phyloP scores from a whole-genome alignment of 805 yeast species.

The Candida germanica region DNA sequence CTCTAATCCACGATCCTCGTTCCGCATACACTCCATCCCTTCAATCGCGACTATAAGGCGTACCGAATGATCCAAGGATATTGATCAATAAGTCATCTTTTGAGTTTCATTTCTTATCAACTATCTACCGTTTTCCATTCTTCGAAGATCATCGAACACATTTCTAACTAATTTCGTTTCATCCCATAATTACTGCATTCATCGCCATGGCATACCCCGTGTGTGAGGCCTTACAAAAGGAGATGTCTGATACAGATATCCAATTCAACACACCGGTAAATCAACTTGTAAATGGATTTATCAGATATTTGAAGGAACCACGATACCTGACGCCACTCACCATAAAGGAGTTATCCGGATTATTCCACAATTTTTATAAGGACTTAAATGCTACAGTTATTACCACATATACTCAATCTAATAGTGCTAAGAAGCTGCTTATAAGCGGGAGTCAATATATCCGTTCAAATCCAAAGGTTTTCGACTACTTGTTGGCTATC shows the following conservation, averaged over 20 bases:
- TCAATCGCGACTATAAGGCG: no score
- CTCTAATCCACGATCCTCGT: no score
- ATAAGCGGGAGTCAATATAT: constrained; percentile 28
- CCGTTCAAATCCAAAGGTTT: constrained; percentile 25
- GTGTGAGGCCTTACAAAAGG: no score
- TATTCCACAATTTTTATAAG: constrained; percentile 35
- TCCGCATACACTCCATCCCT: no score
- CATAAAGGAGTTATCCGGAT: constrained; percentile 28
- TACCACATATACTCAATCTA: constrained; percentile 35
- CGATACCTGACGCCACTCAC: constrained; percentile 41
- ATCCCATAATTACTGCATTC: no score
- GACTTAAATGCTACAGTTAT: constrained; percentile 35
- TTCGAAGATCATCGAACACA: no score
- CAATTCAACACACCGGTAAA: constrained; percentile 3
- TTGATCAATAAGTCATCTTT: no score
- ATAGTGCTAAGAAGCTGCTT: constrained; percentile 36
- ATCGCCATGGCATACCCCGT: no score
- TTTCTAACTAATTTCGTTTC: no score
- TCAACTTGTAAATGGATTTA: constrained; percentile 9
- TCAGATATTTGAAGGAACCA: constrained; percentile 40
- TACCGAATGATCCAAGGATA: no score
- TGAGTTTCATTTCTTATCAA: no score
- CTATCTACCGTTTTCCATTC: no score
- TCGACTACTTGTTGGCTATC: constrained; percentile 41
- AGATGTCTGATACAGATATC: not conserved